Base-by-base conservation (phyloP, 352 stramenopile genomes). In the Pythium phragmitis region DNA sequence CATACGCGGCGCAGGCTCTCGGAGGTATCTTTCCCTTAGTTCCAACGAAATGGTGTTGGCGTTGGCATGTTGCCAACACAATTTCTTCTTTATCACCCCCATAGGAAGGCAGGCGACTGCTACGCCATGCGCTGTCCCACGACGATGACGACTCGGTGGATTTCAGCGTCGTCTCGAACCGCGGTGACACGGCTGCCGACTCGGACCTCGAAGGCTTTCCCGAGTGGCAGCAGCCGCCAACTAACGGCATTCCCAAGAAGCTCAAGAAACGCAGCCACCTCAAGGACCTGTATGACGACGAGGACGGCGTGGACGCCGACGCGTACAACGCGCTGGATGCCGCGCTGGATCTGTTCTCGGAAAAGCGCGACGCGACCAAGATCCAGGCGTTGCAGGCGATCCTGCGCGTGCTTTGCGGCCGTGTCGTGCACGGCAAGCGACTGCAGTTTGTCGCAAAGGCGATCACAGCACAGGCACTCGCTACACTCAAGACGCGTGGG, bases 321-420 rank as follows among this genome's bases (percentile, higher is more conserved):
- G 72, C 72, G 16, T 70, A 71, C 37, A 57, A 79, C n/a, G 76
- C 79, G 34, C 73, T 88, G 21, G 75, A 88, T 47, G 67, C 74
- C 6, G 75, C 75, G 7, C 75, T 88, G 26, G 80, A 85, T 47
- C 66, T 84, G 58, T 75, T 89, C 45, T 68, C 46, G 19, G 80
- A 89, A 70, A 89, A 89, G 72, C 76, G 80, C 45, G 80, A 89
- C 57, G 71, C 70, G 17, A 82, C 72, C 43, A 87, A 87, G 60
- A 67, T 87, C 59, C 59, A 72, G n/a, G 80, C 78, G 11, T 63
- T 89, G 17, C 63, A 79, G 17, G 83, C 83, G 65, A 85, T 89
- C 61, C 52, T 87, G 37, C 26, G 21, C 2, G 53, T 88, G 55
- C 63, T 89, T 26, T 72, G 75, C 16, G 52, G 62, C 2, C 59